Evolutionary conservation across 2,329 filamentous ascomycete genomes (phyloP).

Genomic region (Epichloe sp.): DNA sequence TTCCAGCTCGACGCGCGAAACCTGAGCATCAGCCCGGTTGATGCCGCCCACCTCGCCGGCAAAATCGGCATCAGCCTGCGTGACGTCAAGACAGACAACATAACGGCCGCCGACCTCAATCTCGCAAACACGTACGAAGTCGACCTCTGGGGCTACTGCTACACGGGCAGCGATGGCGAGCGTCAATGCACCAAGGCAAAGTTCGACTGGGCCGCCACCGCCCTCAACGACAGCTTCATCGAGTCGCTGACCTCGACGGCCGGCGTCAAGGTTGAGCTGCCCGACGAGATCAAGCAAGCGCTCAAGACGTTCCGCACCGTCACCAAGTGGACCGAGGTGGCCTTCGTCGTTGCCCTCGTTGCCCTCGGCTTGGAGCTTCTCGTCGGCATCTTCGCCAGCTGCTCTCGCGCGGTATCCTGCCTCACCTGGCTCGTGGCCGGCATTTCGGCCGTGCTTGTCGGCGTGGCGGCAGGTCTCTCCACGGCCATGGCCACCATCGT

Average conservation of each 20-base stretch:
- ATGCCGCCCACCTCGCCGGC: conserved; percentile 23
- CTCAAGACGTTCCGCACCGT: conserved; percentile 63
- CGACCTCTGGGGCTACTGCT: conserved; percentile 80
- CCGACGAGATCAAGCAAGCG: conserved; percentile 50
- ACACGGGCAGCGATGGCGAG: conserved; percentile 37
- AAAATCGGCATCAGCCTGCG: conserved; percentile 11
- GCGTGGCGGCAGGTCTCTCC: conserved; percentile 57
- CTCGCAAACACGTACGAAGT: conserved; percentile 71
- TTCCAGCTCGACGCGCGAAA: conserved; percentile 50
- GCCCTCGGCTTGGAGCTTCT: conserved; percentile 59
- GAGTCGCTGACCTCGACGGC: conserved; percentile 36
- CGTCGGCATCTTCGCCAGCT: conserved; percentile 71
- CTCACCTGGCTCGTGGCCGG: conserved; percentile 65
- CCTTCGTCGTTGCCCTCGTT: conserved; percentile 62
- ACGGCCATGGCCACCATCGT: conserved; percentile 63
- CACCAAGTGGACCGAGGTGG: conserved; percentile 70
- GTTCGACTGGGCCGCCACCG: conserved; percentile 65
- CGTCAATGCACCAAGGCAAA: conserved; percentile 56
- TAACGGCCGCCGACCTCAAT: conserved; percentile 44
- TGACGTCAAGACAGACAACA: conserved; percentile 26
- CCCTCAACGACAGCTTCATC: conserved; percentile 49
- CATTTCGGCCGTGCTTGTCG: conserved; percentile 39
- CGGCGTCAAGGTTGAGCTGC: conserved; percentile 48
- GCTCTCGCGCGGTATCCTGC: conserved; percentile 69
- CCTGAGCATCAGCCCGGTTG: conserved; percentile 29